Percentiles rank a stretch among this genome's conserved stretches.
Evolutionary conservation across 2,329 filamentous ascomycete genomes (phyloP).

Genomic region (Endocalyx cinctus): DNA sequence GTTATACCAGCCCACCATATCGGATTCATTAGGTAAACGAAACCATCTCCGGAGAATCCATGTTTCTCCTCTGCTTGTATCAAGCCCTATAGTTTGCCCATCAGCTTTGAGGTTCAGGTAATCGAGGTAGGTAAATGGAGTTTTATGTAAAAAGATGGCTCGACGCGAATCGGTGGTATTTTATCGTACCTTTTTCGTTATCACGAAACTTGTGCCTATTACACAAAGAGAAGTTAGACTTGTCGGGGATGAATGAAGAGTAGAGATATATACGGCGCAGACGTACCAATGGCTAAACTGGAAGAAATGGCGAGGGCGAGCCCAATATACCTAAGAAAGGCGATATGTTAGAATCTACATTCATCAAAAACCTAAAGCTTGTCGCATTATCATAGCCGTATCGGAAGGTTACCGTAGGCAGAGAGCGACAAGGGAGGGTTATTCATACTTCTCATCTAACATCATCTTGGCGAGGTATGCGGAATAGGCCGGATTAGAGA

Average conservation of each 20-base stretch:
- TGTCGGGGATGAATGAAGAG: slow-evolving; percentile 1
- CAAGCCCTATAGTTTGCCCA: slow-evolving; percentile 58
- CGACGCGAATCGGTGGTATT: background rate
- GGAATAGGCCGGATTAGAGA: slow-evolving; percentile 15
- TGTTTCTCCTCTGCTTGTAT: slow-evolving; percentile 86
- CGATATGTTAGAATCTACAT: too few relatives aligned
- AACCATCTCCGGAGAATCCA: slow-evolving; percentile 96
- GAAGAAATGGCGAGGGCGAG: slow-evolving; percentile 70
- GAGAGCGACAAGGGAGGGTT: slow-evolving; percentile 5
- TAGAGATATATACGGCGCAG: slow-evolving; percentile 3
- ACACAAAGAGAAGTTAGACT: slow-evolving; percentile 10
- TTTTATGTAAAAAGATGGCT: too few relatives aligned
- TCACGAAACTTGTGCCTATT: slow-evolving; percentile 90
- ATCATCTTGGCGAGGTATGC: slow-evolving; percentile 33
- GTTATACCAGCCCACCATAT: slow-evolving; percentile 95
- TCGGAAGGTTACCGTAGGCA: background rate
- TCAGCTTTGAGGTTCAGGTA: background rate
- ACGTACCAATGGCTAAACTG: slow-evolving; percentile 70
- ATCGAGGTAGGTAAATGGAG: background rate
- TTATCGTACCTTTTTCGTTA: slow-evolving; percentile 84
- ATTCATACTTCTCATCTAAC: slow-evolving; percentile 42
- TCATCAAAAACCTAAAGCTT: slow-evolving; percentile 3
- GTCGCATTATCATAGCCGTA: slow-evolving; percentile 3
- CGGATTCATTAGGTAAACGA: slow-evolving; percentile 89
- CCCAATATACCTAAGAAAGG: slow-evolving; percentile 62